Evolutionary conservation across 208 protist species (phyloP).

Genomic region (Trypanosoma scelopori): DNA sequence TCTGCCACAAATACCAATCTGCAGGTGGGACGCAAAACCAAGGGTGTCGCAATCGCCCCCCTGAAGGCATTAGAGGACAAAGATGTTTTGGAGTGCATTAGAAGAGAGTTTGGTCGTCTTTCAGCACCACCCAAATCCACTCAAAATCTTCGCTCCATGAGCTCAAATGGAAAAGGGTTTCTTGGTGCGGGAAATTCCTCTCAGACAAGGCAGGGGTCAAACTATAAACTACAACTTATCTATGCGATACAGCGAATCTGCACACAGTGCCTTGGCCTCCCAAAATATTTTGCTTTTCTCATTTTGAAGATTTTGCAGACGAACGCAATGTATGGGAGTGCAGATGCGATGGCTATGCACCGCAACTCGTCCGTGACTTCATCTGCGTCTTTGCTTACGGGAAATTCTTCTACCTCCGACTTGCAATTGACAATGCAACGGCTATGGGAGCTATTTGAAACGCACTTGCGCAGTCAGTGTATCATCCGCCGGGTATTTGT

Average conservation of each 20-base stretch:
- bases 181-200: not conserved
- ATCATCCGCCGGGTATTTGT: conserved; percentile 80
- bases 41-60: conserved; percentile 39
- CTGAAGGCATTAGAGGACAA: conserved; percentile 61
- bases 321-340: conserved; percentile 23
- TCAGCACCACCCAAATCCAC: conserved; percentile 42
- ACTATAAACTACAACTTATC: conserved; percentile 58
- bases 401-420: conserved; percentile 19
- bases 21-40: not conserved
- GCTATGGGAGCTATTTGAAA: conserved; percentile 80
- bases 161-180: conserved; percentile 29
- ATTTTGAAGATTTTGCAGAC: conserved; percentile 58
- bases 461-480: conserved; percentile 61
- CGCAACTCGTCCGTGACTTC: not conserved
- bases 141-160: conserved; percentile 36
- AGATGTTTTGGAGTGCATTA: conserved; percentile 56
- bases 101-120: conserved; percentile 70
- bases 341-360: not conserved
- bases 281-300: conserved; percentile 81
- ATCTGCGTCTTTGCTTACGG: conserved; percentile 1
- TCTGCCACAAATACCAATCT: conserved; percentile 13
- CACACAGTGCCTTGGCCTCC: conserved; percentile 78
- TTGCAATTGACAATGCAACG: conserved; percentile 50
- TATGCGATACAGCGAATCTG: conserved; percentile 73
- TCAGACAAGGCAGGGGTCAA: conserved; percentile 47